A percentile compares a stretch with the other conserved stretches of the same genome.
phyloP scores from a whole-genome alignment of 306 rosid species.

The Erythrophleum fordii region DNA sequence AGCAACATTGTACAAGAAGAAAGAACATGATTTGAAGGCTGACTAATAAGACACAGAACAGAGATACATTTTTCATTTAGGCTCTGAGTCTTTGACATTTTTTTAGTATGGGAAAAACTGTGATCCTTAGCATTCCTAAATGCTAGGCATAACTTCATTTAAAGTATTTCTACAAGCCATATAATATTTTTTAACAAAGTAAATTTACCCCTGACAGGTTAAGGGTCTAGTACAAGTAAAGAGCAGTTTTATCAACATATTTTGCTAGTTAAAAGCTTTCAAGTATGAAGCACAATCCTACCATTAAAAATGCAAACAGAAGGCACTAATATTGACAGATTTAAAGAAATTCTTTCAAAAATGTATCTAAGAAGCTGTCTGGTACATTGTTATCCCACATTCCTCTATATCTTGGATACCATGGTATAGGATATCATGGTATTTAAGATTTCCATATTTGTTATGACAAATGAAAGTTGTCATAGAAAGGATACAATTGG shows the following conservation, averaged over 20 bases:
- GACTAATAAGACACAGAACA: neutral
- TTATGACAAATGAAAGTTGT: neutral
- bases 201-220: too few species aligned
- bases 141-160: neutral
- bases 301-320: slow-evolving; percentile 7
- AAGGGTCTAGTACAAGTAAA: too few species aligned
- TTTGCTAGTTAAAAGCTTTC: too few species aligned
- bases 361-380: neutral
- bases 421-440: neutral
- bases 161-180: neutral
- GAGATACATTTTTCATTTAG: neutral
- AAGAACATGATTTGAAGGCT: neutral
- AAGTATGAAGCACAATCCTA: neutral
- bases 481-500: neutral
- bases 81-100: neutral
- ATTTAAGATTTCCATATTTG: neutral
- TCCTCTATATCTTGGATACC: neutral
- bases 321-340: slow-evolving; percentile 3
- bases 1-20: neutral
- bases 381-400: neutral
- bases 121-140: neutral
- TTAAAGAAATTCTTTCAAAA: slow-evolving; percentile 8
- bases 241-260: too few species aligned
- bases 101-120: neutral
- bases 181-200: neutral